Percentiles rank a stretch among this genome's conserved stretches.
Conservation (phyloP, 2,329 filamentous ascomycete species). For the Trichoderma endophyticum region DNA sequence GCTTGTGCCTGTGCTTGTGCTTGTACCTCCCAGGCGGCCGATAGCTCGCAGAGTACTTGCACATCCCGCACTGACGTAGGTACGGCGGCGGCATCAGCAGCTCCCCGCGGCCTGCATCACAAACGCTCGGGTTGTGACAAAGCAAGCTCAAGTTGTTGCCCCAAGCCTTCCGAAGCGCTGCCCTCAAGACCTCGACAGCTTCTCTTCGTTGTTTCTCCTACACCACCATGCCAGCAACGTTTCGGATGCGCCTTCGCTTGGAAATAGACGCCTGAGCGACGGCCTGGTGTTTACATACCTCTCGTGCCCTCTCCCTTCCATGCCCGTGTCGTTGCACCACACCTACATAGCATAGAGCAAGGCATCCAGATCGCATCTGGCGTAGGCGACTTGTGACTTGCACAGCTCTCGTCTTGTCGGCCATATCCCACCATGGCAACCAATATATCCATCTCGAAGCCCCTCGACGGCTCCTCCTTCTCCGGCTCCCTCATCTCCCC, state of each 20-base stretch:
- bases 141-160: not conserved
- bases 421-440: conserved; percentile 28
- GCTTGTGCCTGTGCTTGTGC: not conserved
- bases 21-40: not conserved
- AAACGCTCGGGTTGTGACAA: not conserved
- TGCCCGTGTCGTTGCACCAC: not conserved
- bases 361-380: not conserved
- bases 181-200: not conserved
- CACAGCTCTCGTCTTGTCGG: not conserved
- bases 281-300: not conserved
- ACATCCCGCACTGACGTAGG: not conserved
- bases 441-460: conserved; percentile 30
- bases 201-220: not conserved
- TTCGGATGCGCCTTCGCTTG: conserved; percentile 9
- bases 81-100: not conserved
- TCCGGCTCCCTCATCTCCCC: conserved; percentile 31
- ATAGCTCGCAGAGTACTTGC: not conserved
- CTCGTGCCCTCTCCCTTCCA: not conserved
- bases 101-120: conserved; percentile 12
- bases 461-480: conserved; percentile 28
- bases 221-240: conserved; percentile 9
- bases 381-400: not conserved
- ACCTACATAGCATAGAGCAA: not conserved
- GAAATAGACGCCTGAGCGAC: conserved; percentile 13
- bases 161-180: not conserved